These are phyloP conservation scores for Pichiaceae sp. DNA, from an alignment of 1,139 yeast species.

Conservation along the genomic window DNA sequence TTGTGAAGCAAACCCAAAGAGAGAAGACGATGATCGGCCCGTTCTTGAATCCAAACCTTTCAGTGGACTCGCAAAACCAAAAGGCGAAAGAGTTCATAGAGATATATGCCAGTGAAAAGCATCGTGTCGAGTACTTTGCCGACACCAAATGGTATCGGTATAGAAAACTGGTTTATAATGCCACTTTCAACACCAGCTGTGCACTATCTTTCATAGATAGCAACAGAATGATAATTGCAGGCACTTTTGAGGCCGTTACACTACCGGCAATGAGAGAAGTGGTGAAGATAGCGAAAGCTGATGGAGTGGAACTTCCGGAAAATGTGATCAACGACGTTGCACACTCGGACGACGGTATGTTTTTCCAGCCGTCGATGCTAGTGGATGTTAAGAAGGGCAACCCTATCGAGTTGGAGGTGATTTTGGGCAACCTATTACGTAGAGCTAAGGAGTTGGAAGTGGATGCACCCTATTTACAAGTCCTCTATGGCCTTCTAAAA, in stretches of 20 bases:
- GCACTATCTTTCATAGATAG: constrained; percentile 35
- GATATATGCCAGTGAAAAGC: constrained; percentile 30
- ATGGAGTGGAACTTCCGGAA: constrained; percentile 37
- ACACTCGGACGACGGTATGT: constrained; percentile 47
- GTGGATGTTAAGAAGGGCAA: constrained; percentile 45
- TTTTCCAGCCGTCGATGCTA: constrained; percentile 50
- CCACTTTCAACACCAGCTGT: constrained; percentile 42
- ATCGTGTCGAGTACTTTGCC: constrained; percentile 28
- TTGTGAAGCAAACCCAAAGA: constrained; percentile 26
- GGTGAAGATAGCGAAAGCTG: constrained; percentile 41
- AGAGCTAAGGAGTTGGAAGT: constrained; percentile 38
- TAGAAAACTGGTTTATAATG: constrained; percentile 47
- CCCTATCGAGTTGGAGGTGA: constrained; percentile 46
- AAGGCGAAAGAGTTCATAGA: constrained; percentile 32
- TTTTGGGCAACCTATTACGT: constrained; percentile 43
- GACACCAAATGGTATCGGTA: constrained; percentile 43
- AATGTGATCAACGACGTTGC: constrained; percentile 29
- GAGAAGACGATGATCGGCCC: constrained; percentile 35
- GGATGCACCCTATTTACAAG: constrained; percentile 34
- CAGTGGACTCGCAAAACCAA: constrained; percentile 21
- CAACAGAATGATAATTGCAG: constrained; percentile 34
- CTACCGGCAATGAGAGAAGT: constrained; percentile 47
- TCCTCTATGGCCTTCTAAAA: constrained; percentile 30
- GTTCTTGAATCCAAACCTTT: constrained; percentile 27
- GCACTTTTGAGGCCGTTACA: constrained; percentile 34